Base-by-base conservation (phyloP, 768 basidiomycete genomes). In the Amanita subjunquillea region DNA sequence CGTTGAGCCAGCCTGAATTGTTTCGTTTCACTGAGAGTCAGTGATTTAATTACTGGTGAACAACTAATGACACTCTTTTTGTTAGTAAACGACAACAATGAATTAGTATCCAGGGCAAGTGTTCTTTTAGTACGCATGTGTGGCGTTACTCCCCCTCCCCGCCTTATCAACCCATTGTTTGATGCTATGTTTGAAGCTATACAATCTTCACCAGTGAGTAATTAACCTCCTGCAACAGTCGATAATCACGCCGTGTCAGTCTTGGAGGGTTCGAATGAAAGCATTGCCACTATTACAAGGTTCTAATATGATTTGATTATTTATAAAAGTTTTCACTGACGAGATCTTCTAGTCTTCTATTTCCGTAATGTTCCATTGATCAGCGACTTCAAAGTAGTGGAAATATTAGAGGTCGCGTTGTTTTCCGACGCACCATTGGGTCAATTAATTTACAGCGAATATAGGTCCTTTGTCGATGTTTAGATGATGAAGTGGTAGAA, bases 301-400 rank as follows among this genome's bases (percentile, higher is more conserved):
- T 79, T 40, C 38, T 68, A 59, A 32, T 2, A 12, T 4, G 7
- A 32, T 30, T 38, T 7, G 41, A 49, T 25, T 15, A 27, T 40
- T 34, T 15, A 42, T 23, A 29, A n/a, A 32, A 40, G 30, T 37
- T 25, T 17, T 54, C 7, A 50, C 48, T 20, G 22, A 32, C 27
- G 25, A 38, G n/a, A 37, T 30, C 22, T 50, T 50, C 5, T 47
- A 86, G 83, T 91, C 27, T 84, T 89, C 60, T 91, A 91, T 70
- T 94, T 92, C 79, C 82, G 91, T 41, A 87, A 91, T 63, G 73
- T 89, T 7, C 86, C 87, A n/a, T 67, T 90, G 47, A 80, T 96
- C 55, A 77, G 72, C 51, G 90, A 93, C 59, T 69, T 72, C 27
- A 85, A 84, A 66, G 77, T 91, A 7, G 75, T 85, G 3, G 79